A percentile compares a stretch with the other conserved stretches of the same genome.
These are phyloP conservation scores for Alternaria postmessia DNA, from an alignment of 2,329 filamentous ascomycete genomes.

Conservation along the genomic window DNA sequence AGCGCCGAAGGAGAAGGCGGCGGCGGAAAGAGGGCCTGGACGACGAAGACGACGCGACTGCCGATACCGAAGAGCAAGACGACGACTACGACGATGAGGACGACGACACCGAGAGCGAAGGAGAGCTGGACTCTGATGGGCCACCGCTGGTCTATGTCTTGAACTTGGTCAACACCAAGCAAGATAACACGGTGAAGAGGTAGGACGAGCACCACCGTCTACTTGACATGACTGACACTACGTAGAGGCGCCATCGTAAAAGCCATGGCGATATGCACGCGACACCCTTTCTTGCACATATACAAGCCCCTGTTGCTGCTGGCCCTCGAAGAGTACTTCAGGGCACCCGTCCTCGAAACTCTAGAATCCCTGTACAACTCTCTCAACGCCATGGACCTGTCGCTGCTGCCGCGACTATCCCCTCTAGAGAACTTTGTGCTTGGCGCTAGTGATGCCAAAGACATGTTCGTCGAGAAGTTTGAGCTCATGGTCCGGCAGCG, in stretches of 20 bases:
- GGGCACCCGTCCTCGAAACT: conserved; percentile 86
- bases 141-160: conserved; percentile 95
- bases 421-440: conserved; percentile 84
- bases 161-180: conserved; percentile 97
- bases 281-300: conserved; percentile 97
- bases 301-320: conserved; percentile 96
- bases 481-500: conserved; percentile 90
- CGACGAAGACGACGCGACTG: conserved; percentile 49
- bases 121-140: conserved; percentile 71
- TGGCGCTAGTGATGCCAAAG: conserved; percentile 90
- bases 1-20: conserved; percentile 62
- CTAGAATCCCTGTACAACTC: conserved; percentile 88
- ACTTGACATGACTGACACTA: conserved; percentile 19
- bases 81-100: conserved; percentile 57
- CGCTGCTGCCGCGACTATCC: conserved; percentile 86
- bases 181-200: conserved; percentile 87
- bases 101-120: conserved; percentile 61
- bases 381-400: conserved; percentile 96
- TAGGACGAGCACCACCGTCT: conserved; percentile 35
- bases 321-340: conserved; percentile 96
- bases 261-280: conserved; percentile 98
- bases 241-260: conserved; percentile 89
- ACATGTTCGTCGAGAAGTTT: conserved; percentile 97
- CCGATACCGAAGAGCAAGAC: conserved; percentile 41
- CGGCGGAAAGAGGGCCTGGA: conserved; percentile 52